phyloP scores from a whole-genome alignment of 768 basidiomycete genomes.

The Floccularia luteovirens region DNA sequence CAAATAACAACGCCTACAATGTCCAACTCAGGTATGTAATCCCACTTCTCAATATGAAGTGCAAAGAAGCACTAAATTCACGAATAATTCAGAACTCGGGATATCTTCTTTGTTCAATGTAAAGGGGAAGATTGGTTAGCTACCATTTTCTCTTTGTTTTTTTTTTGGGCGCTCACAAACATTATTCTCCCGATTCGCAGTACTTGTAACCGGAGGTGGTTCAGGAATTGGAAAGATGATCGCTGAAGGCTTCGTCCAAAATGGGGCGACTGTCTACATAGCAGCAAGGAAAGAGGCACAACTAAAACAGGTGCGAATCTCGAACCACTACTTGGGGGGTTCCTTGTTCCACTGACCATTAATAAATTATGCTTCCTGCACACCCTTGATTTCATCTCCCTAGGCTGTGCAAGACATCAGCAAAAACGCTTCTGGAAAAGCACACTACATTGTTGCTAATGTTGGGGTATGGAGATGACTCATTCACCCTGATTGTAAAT shows the following conservation, averaged over 20 bases:
- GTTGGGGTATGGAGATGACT: constrained; percentile 51
- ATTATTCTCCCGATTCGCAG: constrained; percentile 22
- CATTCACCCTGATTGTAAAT: background rate
- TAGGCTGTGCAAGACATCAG: constrained; percentile 56
- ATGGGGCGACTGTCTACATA: constrained; percentile 87
- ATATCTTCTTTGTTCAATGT: constrained; percentile 54
- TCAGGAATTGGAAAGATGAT: constrained; percentile 84
- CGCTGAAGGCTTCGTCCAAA: constrained; percentile 73
- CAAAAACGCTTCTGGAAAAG: constrained; percentile 48
- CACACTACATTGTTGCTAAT: constrained; percentile 70
- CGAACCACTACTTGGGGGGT: background rate
- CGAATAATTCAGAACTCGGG: constrained; percentile 35
- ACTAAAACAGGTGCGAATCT: constrained; percentile 55
- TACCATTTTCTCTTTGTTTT: background rate
- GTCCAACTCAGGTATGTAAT: constrained; percentile 12
- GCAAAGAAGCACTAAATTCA: background rate
- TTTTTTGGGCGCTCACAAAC: constrained; percentile 1
- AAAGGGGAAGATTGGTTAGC: constrained; percentile 59
- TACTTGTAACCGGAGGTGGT: constrained; percentile 77
- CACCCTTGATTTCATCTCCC: constrained; percentile 2
- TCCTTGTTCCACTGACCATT: too few relatives aligned
- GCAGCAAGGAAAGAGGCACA: constrained; percentile 78
- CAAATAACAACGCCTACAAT: constrained; percentile 7
- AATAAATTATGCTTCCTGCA: too few relatives aligned
- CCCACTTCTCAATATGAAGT: background rate